These are phyloP conservation scores for Rosa persica DNA, from an alignment of 306 rosid species.

Conservation along the genomic window DNA sequence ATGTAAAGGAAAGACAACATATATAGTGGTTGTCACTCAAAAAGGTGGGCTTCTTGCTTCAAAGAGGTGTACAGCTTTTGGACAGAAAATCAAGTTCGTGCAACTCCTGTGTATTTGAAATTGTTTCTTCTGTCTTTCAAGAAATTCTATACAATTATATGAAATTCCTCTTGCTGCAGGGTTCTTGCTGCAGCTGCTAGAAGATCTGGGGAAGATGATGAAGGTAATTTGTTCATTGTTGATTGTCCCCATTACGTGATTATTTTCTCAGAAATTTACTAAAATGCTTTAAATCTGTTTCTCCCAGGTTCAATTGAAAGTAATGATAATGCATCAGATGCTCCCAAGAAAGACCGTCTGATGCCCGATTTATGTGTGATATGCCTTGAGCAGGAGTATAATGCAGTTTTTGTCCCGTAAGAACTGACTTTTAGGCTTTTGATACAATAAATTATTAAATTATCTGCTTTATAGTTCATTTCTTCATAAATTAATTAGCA, in stretches of 20 bases:
- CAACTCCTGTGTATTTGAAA: background rate
- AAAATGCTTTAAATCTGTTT: slow-evolving; percentile 19
- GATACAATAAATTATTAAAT: background rate
- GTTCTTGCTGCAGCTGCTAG: slow-evolving; percentile 97
- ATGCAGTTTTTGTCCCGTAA: slow-evolving; percentile 98
- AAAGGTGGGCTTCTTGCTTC: background rate
- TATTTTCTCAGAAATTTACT: slow-evolving; percentile 18
- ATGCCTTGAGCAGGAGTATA: slow-evolving; percentile 91
- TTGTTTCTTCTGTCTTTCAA: background rate
- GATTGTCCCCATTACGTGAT: slow-evolving; percentile 1
- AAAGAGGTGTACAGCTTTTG: background rate
- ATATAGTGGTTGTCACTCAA: background rate
- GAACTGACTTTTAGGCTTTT: slow-evolving; percentile 20
- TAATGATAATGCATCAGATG: slow-evolving; percentile 50
- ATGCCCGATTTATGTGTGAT: slow-evolving; percentile 95
- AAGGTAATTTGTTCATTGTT: slow-evolving; percentile 48
- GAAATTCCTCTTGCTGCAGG: slow-evolving; percentile 50
- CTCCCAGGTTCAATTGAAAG: slow-evolving; percentile 54
- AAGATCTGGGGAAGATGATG: slow-evolving; percentile 65
- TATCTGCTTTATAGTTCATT: background rate
- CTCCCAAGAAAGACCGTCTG: slow-evolving; percentile 56
- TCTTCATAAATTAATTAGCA: background rate
- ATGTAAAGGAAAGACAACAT: background rate
- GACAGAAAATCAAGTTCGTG: background rate
- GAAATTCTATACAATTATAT: background rate